Evolutionary conservation across 768 basidiomycete species (phyloP), one percentile per base, ranked within the genome.

Genomic region (Boletus huronensis): DNA sequence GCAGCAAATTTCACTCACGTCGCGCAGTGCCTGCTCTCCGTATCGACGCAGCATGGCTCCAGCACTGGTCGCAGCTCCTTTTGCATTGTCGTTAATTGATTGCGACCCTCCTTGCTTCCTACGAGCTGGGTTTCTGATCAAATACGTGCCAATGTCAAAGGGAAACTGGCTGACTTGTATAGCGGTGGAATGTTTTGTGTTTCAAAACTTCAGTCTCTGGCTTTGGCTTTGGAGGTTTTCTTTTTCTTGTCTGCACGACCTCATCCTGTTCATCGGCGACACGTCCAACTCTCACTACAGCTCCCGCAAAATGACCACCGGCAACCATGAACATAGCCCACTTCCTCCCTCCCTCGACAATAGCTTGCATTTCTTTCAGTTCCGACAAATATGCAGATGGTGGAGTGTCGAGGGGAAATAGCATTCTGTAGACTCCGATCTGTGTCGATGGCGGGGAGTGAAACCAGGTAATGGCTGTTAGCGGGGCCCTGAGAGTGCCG

Each of bases 261-360:
- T 58, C 59, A 36, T 64, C 66, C 49, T 72, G 72, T 4, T 82
- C 81, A 6, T 78, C 77, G 16, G 74, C 74, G 53, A 79, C 56
- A 55, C 76, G 71, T 70, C 85, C 82, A 26, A 93, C 88, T 32
- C 85, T 78, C 13, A 86, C 85, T 32, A 99, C 78, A 52, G 93
- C 88, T 25, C 96, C 97, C 14, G 97, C 97, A 72, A 99, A 98
- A 70, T 99, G 97, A 11, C 97, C 97, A 21, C 97, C 95, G 0
- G 97, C 97, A 38, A 88, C 84, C 93, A 98, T 97, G 64, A 99
- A 89, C 79, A 98, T 71, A 0, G 93, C 91, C 90, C 95, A 96
- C 55, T 82, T 88, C 36, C 93, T 77, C 16, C 85, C 90, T 17
- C 77, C 73, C 14, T 74, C 71, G 3, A 70, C 66, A 13, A 73